Evolutionary conservation across 306 rosid genomes (phyloP).

Genomic region (Mucuna pruriens): DNA sequence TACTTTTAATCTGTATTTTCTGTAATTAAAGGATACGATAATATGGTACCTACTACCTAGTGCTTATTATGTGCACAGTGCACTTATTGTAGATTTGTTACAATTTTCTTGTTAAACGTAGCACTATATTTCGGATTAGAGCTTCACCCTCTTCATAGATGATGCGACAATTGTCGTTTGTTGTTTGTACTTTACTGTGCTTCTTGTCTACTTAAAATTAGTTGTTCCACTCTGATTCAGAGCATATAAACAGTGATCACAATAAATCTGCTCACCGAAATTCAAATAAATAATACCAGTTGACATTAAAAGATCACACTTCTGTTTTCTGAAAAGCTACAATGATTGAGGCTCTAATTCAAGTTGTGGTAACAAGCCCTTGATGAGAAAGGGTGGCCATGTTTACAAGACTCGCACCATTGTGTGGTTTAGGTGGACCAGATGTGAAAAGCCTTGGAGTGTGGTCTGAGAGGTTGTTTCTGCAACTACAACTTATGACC

Average conservation of each 20-base stretch:
- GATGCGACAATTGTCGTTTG: background rate
- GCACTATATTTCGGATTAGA: slow-evolving; percentile 16
- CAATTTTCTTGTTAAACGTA: background rate
- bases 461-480: background rate
- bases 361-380: background rate
- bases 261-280: background rate
- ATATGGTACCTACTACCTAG: background rate
- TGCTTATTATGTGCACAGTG: slow-evolving; percentile 2
- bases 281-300: background rate
- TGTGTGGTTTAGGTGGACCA: background rate
- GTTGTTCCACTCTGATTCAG: background rate
- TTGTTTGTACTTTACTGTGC: background rate
- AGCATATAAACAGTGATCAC: slow-evolving; percentile 2
- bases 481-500: background rate
- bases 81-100: slow-evolving; percentile 3
- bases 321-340: background rate
- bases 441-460: background rate
- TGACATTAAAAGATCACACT: slow-evolving; percentile 8
- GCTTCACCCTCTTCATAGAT: slow-evolving; percentile 25
- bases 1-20: background rate
- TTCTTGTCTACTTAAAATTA: slow-evolving; percentile 8
- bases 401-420: background rate
- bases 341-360: background rate
- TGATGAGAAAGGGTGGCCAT: background rate
- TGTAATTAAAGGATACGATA: background rate